These are phyloP conservation scores for Russula dissimulans DNA, from an alignment of 768 basidiomycete genomes.

Conservation along the genomic window DNA sequence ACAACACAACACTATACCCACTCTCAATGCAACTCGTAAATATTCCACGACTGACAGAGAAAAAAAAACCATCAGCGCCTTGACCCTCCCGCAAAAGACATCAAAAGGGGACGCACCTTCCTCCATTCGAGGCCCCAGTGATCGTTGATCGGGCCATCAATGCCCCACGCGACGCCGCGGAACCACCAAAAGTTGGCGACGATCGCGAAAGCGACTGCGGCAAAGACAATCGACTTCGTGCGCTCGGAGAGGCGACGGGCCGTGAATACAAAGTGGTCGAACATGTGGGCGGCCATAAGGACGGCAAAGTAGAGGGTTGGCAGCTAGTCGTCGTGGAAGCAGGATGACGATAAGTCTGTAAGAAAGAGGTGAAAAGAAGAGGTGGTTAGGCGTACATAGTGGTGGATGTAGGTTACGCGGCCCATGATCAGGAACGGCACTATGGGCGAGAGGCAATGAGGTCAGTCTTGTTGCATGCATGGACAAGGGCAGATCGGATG, in stretches of 20 bases:
- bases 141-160: slow-evolving; percentile 77
- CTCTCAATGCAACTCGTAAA: slow-evolving; percentile 15
- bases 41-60: slow-evolving; percentile 29
- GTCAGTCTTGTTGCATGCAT: neutral
- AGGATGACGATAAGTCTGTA: neutral
- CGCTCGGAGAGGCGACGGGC: slow-evolving; percentile 49
- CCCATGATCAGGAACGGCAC: slow-evolving; percentile 98
- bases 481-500: neutral
- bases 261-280: slow-evolving; percentile 90
- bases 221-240: slow-evolving; percentile 69
- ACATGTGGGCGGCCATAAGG: slow-evolving; percentile 79
- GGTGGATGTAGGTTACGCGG: slow-evolving; percentile 91
- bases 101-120: slow-evolving; percentile 31
- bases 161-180: slow-evolving; percentile 79
- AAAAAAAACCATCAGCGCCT: neutral
- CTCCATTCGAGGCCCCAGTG: slow-evolving; percentile 79
- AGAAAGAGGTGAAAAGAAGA: neutral
- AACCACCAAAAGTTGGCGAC: slow-evolving; percentile 94
- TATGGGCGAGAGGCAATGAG: slow-evolving; percentile 24
- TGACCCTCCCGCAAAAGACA: neutral
- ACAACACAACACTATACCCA: neutral
- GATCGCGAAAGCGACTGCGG: slow-evolving; percentile 46
- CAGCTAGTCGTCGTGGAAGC: slow-evolving; percentile 40
- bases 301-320: slow-evolving; percentile 97
- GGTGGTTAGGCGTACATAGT: slow-evolving; percentile 58